phyloP scores from a whole-genome alignment of 139 green algal genomes.

The Chlorella sp. region DNA sequence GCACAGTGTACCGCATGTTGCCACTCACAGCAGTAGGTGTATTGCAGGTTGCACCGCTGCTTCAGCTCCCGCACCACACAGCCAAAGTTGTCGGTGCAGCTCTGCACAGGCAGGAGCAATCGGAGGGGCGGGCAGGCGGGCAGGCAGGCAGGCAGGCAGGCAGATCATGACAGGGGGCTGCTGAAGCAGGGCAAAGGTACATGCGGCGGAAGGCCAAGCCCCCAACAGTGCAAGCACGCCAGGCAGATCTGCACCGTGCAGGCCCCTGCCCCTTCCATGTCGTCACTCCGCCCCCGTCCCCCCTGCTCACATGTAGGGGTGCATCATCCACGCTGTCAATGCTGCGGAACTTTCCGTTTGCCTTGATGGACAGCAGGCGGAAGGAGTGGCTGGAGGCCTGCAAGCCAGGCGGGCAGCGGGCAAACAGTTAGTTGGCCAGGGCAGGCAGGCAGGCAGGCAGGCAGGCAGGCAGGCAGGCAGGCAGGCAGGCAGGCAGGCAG shows the following conservation, averaged over 20 bases:
- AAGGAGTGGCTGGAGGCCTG: constrained; percentile 80
- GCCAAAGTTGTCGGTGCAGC: constrained; percentile 53
- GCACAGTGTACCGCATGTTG: background rate
- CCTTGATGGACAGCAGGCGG: constrained; percentile 74
- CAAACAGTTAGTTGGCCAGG: background rate
- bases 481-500: background rate
- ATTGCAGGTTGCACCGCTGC: constrained; percentile 58
- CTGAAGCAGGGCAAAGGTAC: too few relatives aligned
- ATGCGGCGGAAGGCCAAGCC: too few relatives aligned
- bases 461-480: too few relatives aligned
- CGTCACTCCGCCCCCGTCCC: too few relatives aligned
- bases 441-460: too few relatives aligned
- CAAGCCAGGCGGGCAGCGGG: background rate
- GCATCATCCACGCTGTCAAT: constrained; percentile 33
- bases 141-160: background rate
- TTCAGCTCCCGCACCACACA: constrained; percentile 70
- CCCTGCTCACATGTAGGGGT: constrained; percentile 28
- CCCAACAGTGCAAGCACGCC: too few relatives aligned
- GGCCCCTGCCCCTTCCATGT: too few relatives aligned
- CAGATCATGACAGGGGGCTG: too few relatives aligned
- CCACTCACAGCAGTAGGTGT: constrained; percentile 80
- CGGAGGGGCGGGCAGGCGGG: background rate
- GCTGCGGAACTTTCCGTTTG: constrained; percentile 86
- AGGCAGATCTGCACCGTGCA: too few relatives aligned
- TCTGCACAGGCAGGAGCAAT: constrained; percentile 21